phyloP scores from a whole-genome alignment of 2,329 filamentous ascomycete species.

The Paraphoma chrysanthemicola region DNA sequence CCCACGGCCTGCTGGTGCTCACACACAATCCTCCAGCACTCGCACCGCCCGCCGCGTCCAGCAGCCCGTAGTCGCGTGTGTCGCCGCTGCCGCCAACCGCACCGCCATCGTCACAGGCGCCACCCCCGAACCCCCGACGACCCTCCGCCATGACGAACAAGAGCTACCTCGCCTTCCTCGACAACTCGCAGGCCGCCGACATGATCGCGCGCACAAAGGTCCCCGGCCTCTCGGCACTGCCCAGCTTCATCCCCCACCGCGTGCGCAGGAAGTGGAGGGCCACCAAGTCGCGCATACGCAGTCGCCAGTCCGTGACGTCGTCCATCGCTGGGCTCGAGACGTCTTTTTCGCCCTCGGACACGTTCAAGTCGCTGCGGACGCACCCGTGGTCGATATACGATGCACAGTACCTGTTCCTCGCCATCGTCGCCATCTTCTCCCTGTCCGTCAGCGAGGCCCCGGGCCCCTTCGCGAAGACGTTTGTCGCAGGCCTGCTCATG shows the following conservation, averaged over 20 bases:
- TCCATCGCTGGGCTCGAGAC: conserved; percentile 79
- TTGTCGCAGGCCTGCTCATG: conserved; percentile 70
- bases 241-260: conserved; percentile 66
- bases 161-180: conserved; percentile 44
- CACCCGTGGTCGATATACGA: conserved; percentile 86
- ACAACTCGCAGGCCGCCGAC: conserved; percentile 31
- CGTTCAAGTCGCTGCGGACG: conserved; percentile 74
- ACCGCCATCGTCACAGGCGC: conserved; percentile 11
- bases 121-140: conserved; percentile 4
- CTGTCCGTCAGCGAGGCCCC: conserved; percentile 80
- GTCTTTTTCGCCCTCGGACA: conserved; percentile 81
- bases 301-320: conserved; percentile 70
- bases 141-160: conserved; percentile 39
- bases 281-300: conserved; percentile 69
- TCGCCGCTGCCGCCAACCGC: conserved; percentile 18
- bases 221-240: conserved; percentile 57
- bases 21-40: conserved; percentile 4
- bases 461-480: conserved; percentile 79
- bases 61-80: conserved; percentile 31
- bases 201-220: conserved; percentile 53
- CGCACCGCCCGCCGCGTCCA: conserved; percentile 9
- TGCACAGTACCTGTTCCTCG: conserved; percentile 80
- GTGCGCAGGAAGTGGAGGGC: conserved; percentile 70
- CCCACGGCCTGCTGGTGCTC: conserved; percentile 13
- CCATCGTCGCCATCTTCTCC: conserved; percentile 79